phyloP scores from a whole-genome alignment of 140 eudicot genomes.

The Cichorium intybus region DNA sequence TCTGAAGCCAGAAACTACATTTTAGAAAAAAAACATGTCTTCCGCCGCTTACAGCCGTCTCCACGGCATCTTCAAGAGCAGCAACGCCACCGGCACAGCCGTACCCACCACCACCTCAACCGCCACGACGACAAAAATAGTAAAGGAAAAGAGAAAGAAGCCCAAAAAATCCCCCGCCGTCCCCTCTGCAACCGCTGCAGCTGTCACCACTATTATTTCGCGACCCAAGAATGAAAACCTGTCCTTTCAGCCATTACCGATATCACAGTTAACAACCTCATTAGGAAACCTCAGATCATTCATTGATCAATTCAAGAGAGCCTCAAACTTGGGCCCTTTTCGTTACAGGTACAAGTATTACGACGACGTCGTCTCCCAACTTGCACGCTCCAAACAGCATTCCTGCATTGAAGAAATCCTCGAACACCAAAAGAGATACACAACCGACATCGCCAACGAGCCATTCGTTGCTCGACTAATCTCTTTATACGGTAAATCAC shows the following conservation, averaged over 20 bases:
- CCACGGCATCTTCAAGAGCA: slow-evolving; percentile 23
- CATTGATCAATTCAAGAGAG: slow-evolving; percentile 30
- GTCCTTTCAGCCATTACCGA: slow-evolving; percentile 27
- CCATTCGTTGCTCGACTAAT: slow-evolving; percentile 39
- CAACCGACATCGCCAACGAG: slow-evolving; percentile 30
- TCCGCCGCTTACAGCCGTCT: slow-evolving; percentile 34
- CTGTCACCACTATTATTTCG: slow-evolving; percentile 5
- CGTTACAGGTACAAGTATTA: slow-evolving; percentile 25
- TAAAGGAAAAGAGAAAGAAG: slow-evolving; percentile 16
- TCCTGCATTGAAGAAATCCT: slow-evolving; percentile 38
- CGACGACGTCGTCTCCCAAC: slow-evolving; percentile 32
- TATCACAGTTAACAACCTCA: slow-evolving; percentile 29
- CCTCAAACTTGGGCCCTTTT: slow-evolving; percentile 21
- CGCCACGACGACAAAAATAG: slow-evolving; percentile 18
- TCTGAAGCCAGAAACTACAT: neutral
- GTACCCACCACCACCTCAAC: neutral
- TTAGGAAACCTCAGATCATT: slow-evolving; percentile 16
- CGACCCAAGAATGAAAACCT: slow-evolving; percentile 19
- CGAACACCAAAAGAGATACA: slow-evolving; percentile 47
- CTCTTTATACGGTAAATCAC: slow-evolving; percentile 44
- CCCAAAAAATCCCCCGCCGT: slow-evolving; percentile 8
- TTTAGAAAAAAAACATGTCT: slow-evolving; percentile 15
- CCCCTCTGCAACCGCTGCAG: neutral
- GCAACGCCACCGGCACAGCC: neutral
- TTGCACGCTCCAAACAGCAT: slow-evolving; percentile 24